Evolutionary conservation across 2,329 filamentous ascomycete genomes (phyloP).

Genomic region (Hypoxylon sp.): DNA sequence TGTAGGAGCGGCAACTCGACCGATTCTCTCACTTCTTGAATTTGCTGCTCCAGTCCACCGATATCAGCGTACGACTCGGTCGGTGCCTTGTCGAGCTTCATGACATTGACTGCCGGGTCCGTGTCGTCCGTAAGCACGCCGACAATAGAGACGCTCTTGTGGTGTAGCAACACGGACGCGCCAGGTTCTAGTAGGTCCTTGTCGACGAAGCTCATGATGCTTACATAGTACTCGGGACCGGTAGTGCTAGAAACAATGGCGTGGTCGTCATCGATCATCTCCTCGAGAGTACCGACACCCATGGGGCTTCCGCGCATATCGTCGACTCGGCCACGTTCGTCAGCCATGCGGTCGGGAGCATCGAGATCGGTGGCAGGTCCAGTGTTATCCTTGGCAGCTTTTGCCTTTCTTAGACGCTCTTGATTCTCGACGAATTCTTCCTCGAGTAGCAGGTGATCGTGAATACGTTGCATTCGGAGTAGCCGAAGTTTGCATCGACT

Average conservation of each 20-base stretch:
- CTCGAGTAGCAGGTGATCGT: slow-evolving; percentile 95
- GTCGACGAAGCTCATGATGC: slow-evolving; percentile 99
- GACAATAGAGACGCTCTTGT: slow-evolving; percentile 98
- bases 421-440: slow-evolving; percentile 99
- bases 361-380: slow-evolving; percentile 79
- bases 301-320: slow-evolving; percentile 99
- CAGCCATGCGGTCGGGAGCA: slow-evolving; percentile 86
- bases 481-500: slow-evolving; percentile 98
- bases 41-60: slow-evolving; percentile 93
- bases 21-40: slow-evolving; percentile 97
- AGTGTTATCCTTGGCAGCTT: slow-evolving; percentile 80
- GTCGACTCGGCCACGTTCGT: slow-evolving; percentile 94
- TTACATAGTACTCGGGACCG: slow-evolving; percentile 98
- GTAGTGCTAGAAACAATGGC: slow-evolving; percentile 98
- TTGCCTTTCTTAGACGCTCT: slow-evolving; percentile 93
- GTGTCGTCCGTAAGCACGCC: slow-evolving; percentile 97
- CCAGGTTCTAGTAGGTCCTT: slow-evolving; percentile 98
- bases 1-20: slow-evolving; percentile 95
- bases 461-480: slow-evolving; percentile 97
- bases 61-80: slow-evolving; percentile 99
- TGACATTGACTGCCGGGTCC: slow-evolving; percentile 95
- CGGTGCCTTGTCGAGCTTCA: slow-evolving; percentile 99
- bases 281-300: slow-evolving; percentile 97
- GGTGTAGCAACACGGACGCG: slow-evolving; percentile 93
- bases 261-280: slow-evolving; percentile 99